A percentile compares a stretch with the other conserved stretches of the same genome.
These are phyloP conservation scores for Tubosaeta brunneosetosa DNA, from an alignment of 768 basidiomycete genomes.

Conservation along the genomic window DNA sequence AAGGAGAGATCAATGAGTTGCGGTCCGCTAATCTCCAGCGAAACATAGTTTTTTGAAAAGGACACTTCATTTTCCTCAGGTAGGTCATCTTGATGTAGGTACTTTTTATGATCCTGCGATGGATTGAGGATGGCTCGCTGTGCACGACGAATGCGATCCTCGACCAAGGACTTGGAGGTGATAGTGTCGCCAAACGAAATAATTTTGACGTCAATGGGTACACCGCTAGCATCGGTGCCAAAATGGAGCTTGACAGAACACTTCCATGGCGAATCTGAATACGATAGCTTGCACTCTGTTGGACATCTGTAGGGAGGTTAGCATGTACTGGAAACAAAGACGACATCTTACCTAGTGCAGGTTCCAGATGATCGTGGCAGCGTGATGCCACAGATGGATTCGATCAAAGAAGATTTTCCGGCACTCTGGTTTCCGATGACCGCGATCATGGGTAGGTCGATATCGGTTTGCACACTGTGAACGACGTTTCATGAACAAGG, in stretches of 20 bases:
- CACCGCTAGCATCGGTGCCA: constrained; percentile 35
- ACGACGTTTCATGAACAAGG: background rate
- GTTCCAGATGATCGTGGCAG: constrained; percentile 68
- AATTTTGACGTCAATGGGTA: constrained; percentile 35
- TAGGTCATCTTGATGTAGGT: constrained; percentile 9
- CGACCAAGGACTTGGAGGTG: constrained; percentile 47
- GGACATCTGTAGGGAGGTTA: constrained; percentile 42
- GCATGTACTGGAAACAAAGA: background rate
- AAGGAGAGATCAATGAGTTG: constrained; percentile 63
- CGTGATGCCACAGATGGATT: constrained; percentile 67
- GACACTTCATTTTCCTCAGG: constrained; percentile 20
- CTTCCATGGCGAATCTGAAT: constrained; percentile 40
- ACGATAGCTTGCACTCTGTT: constrained; percentile 51
- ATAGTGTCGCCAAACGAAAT: constrained; percentile 47
- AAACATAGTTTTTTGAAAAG: constrained; percentile 57
- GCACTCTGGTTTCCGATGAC: constrained; percentile 69
- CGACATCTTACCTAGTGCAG: constrained; percentile 53
- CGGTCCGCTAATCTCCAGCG: constrained; percentile 53
- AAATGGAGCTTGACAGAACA: constrained; percentile 49
- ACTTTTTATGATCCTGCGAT: constrained; percentile 13
- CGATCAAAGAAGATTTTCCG: constrained; percentile 72
- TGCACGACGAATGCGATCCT: constrained; percentile 62
- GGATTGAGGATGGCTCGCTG: constrained; percentile 67
- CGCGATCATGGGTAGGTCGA: constrained; percentile 67
- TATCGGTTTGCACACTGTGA: constrained; percentile 58